Conservation (phyloP, 352 stramenopile species). For the Globisporangium ultimum region DNA sequence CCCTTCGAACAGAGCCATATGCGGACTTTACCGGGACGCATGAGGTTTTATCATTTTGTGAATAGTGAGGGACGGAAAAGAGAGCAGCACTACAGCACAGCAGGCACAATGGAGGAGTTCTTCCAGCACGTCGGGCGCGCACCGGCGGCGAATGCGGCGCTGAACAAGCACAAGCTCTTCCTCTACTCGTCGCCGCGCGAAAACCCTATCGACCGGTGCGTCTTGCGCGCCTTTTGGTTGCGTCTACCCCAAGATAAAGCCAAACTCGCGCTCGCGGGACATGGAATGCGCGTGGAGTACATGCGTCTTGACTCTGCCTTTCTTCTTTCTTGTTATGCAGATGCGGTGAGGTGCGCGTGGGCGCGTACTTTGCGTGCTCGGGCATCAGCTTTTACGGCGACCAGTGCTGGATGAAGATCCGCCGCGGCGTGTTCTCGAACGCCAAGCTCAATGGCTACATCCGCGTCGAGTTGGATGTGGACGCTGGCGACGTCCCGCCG, state of each 20-base stretch:
- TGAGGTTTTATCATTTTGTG: no score
- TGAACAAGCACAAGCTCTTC: slow-evolving; percentile 47
- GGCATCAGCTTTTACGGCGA: slow-evolving; percentile 45
- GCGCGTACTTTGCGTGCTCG: slow-evolving; percentile 70
- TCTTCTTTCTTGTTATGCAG: slow-evolving; percentile 12
- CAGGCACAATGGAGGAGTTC: slow-evolving; percentile 54
- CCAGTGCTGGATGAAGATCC: slow-evolving; percentile 78
- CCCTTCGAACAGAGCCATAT: no score
- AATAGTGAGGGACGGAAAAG: not conserved
- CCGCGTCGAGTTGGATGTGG: slow-evolving; percentile 52
- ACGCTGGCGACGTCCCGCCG: slow-evolving; percentile 24
- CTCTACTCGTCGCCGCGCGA: slow-evolving; percentile 64
- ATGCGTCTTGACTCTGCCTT: no score
- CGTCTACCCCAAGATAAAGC: no score
- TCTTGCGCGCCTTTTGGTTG: not conserved
- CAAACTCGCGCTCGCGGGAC: no score
- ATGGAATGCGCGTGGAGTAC: no score
- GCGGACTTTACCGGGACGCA: no score
- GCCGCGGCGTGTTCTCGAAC: slow-evolving; percentile 72
- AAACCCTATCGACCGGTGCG: slow-evolving; percentile 47
- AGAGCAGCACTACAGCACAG: not conserved
- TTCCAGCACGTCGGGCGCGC: slow-evolving; percentile 62
- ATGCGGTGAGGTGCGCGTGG: slow-evolving; percentile 49
- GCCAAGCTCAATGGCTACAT: slow-evolving; percentile 67
- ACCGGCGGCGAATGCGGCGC: slow-evolving; percentile 19